A percentile compares a stretch with the other conserved stretches of the same genome.
These are phyloP conservation scores for Arxiozyma heterogenica DNA, from an alignment of 1,139 yeast species.

Conservation along the genomic window DNA sequence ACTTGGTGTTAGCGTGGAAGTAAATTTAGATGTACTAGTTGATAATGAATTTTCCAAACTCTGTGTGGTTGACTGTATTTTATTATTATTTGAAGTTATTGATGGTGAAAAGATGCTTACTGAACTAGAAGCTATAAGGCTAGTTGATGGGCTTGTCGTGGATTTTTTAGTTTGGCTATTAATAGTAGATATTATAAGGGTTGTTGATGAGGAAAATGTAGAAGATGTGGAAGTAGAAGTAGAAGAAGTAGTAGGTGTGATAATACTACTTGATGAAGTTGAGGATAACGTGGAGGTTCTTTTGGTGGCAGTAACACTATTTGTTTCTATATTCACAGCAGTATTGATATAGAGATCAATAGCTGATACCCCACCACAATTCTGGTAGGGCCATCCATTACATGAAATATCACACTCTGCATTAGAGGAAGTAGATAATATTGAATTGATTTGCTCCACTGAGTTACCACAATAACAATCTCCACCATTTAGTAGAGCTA, in stretches of 20 bases:
- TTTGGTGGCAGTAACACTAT: neutral
- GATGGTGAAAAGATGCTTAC: neutral
- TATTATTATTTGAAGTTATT: neutral
- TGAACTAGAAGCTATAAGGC: neutral
- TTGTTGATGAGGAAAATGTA: neutral
- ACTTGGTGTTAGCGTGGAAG: conserved; percentile 8
- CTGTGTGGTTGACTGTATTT: neutral
- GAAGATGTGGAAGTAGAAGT: conserved; percentile 4
- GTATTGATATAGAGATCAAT: conserved; percentile 39
- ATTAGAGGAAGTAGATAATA: neutral
- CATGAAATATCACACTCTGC: conserved; percentile 44
- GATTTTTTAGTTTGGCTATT: neutral
- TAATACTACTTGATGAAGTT: neutral
- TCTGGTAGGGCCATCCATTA: conserved; percentile 47
- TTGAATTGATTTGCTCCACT: neutral
- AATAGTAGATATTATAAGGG: neutral
- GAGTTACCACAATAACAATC: conserved; percentile 55
- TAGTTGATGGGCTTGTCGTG: neutral
- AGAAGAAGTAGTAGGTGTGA: conserved; percentile 5
- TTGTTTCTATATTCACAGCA: neutral
- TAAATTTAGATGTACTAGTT: conserved; percentile 9
- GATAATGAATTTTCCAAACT: neutral
- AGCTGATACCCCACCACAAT: conserved; percentile 54
- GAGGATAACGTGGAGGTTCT: neutral
- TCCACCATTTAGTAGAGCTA: conserved; percentile 46